Percentiles rank a stretch among this genome's conserved stretches.
phyloP scores from a whole-genome alignment of 179 eudicot genomes.

The Monotropa hypopitys region DNA sequence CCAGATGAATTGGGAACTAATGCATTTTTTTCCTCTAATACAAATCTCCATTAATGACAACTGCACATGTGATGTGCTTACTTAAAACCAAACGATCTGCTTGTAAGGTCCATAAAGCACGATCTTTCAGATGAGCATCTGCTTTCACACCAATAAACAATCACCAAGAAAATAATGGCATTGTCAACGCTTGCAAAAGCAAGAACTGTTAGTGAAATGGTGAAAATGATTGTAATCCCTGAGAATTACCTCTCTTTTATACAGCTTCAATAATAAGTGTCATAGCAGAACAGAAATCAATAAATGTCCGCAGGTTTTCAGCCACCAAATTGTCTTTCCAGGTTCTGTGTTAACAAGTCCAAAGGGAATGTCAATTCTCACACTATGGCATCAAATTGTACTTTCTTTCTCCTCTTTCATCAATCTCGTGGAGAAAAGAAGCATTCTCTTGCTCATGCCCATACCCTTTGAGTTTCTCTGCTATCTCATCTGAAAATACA shows the following conservation, averaged over 20 bases:
- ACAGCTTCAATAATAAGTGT: neutral
- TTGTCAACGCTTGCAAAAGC: neutral
- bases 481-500: neutral
- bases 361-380: slow-evolving; percentile 6
- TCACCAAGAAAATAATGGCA: neutral
- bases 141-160: neutral
- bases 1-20: too few species aligned
- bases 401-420: slow-evolving; percentile 7
- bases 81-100: neutral
- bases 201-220: neutral
- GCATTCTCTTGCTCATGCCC: slow-evolving; percentile 4
- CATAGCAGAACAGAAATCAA: neutral
- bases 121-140: neutral
- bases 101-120: neutral
- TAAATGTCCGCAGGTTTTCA: slow-evolving; percentile 6
- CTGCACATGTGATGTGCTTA: neutral
- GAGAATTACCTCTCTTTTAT: neutral
- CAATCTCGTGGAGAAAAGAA: slow-evolving; percentile 9
- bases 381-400: neutral
- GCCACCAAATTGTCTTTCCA: slow-evolving; percentile 4
- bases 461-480: neutral
- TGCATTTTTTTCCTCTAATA: neutral
- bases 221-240: neutral
- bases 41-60: neutral
- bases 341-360: slow-evolving; percentile 2